These are phyloP conservation scores for Verticillium nonalfalfae DNA, from an alignment of 2,329 filamentous ascomycete genomes.

Conservation along the genomic window DNA sequence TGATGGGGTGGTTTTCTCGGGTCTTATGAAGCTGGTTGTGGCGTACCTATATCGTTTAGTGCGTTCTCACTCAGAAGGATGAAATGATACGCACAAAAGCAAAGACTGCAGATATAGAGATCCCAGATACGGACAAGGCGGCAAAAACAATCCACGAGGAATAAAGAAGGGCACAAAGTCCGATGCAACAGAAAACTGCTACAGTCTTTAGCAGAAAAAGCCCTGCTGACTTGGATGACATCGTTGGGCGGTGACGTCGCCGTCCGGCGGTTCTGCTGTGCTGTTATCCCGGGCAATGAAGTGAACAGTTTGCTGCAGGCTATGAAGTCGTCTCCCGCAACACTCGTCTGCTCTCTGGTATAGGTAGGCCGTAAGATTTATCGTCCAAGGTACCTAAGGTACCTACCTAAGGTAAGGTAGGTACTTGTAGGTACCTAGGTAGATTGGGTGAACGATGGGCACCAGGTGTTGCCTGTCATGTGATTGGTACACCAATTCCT, in stretches of 20 bases:
- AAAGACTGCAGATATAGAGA: slow-evolving; percentile 16
- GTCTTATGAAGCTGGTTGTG: background rate
- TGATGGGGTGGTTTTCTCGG: slow-evolving; percentile 2
- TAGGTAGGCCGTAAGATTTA: too few relatives aligned
- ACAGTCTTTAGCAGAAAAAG: slow-evolving; percentile 6
- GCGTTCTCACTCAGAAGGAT: background rate
- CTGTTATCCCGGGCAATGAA: too few relatives aligned
- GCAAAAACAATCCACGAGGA: background rate
- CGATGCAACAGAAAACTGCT: slow-evolving; percentile 3
- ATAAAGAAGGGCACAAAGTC: background rate
- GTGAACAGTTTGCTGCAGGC: too few relatives aligned
- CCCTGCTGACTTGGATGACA: slow-evolving; percentile 3
- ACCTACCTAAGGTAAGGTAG: too few relatives aligned
- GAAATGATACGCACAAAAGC: slow-evolving; percentile 18
- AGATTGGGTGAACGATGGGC: too few relatives aligned
- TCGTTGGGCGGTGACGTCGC: background rate
- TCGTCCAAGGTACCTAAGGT: too few relatives aligned
- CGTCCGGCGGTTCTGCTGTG: too few relatives aligned
- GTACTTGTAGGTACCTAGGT: too few relatives aligned
- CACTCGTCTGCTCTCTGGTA: too few relatives aligned
- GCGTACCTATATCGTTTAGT: background rate
- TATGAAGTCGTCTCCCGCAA: too few relatives aligned
- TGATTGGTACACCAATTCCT: too few relatives aligned
- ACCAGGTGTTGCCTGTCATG: too few relatives aligned
- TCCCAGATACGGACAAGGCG: background rate